Evolutionary conservation across 139 green algal species (phyloP).

Genomic region (Dunaliella sp.): DNA sequence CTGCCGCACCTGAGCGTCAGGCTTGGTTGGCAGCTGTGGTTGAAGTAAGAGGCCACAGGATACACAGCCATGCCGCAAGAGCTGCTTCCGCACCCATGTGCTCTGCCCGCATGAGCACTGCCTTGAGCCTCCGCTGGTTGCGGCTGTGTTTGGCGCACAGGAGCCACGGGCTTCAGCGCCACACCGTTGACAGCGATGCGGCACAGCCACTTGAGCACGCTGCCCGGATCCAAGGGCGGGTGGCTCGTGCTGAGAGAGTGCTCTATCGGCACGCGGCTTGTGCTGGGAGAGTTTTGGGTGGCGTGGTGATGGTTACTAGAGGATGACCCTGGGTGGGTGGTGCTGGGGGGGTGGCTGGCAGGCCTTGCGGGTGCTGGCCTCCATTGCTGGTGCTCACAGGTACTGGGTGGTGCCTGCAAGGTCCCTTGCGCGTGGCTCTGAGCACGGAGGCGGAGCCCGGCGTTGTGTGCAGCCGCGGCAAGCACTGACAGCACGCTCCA

Average conservation of each 20-base stretch:
- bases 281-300: not conserved
- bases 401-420: too few relatives aligned
- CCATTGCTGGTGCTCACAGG: not conserved
- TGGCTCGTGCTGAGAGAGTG: not conserved
- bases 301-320: not conserved
- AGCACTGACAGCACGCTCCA: not conserved
- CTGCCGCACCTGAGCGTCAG: conserved; percentile 9
- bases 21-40: conserved; percentile 22
- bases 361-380: not conserved
- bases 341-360: not conserved
- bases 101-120: too few relatives aligned
- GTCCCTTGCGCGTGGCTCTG: too few relatives aligned
- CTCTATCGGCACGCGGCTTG: not conserved
- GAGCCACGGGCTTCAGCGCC: conserved; percentile 10
- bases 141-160: not conserved
- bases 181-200: conserved; percentile 22
- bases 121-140: not conserved
- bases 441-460: not conserved
- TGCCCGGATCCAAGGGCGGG: not conserved
- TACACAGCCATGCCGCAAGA: conserved; percentile 16
- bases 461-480: not conserved
- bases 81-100: not conserved
- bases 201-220: conserved; percentile 12
- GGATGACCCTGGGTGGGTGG: not conserved
- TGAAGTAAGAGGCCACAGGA: conserved; percentile 2